phyloP scores from a whole-genome alignment of 805 yeast species.

The Limtongia smithiae region DNA sequence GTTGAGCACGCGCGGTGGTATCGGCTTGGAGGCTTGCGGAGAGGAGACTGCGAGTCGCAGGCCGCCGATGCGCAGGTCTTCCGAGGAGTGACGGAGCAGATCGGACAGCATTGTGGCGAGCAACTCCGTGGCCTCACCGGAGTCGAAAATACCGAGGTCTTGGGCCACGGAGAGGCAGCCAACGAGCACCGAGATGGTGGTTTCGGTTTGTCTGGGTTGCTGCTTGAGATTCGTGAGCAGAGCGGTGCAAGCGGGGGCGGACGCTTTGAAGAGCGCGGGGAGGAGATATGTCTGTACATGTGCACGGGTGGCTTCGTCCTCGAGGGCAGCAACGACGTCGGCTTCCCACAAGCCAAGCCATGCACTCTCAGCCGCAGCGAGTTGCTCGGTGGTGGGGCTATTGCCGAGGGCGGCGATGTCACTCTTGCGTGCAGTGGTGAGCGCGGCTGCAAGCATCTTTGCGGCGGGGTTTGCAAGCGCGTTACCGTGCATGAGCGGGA shows the following conservation, averaged over 20 bases:
- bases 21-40: constrained; percentile 56
- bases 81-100: constrained; percentile 48
- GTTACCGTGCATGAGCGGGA: constrained; percentile 51
- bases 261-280: constrained; percentile 57
- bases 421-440: constrained; percentile 10
- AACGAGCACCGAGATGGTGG: constrained; percentile 44
- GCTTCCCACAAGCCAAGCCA: constrained; percentile 57
- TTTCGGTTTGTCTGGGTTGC: constrained; percentile 21
- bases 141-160: constrained; percentile 51
- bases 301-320: constrained; percentile 38
- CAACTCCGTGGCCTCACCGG: constrained; percentile 41
- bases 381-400: neutral
- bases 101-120: constrained; percentile 38
- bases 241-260: constrained; percentile 43
- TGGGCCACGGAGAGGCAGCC: constrained; percentile 64
- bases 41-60: constrained; percentile 61
- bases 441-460: constrained; percentile 26
- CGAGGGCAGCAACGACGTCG: constrained; percentile 40
- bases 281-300: constrained; percentile 58
- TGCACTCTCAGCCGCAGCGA: constrained; percentile 16
- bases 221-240: constrained; percentile 40
- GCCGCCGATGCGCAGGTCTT: constrained; percentile 48
- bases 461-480: constrained; percentile 58
- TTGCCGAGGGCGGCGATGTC: constrained; percentile 1
- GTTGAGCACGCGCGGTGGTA: constrained; percentile 46